These are phyloP conservation scores for Chiua virens DNA, from an alignment of 768 basidiomycete species.

Conservation along the genomic window DNA sequence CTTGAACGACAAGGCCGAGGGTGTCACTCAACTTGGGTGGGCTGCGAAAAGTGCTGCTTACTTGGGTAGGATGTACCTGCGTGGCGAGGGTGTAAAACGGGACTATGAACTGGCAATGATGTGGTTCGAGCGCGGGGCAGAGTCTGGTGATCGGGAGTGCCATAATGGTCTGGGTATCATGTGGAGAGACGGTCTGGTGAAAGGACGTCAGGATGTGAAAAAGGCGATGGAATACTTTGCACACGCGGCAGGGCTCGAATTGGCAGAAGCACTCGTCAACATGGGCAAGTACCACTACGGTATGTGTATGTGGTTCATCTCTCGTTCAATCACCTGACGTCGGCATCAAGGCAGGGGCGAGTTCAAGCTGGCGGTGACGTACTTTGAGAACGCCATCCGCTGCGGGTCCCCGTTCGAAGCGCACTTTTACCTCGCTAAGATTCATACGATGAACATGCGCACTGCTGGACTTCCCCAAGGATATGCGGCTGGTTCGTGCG, in stretches of 20 bases:
- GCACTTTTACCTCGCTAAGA: conserved; percentile 88
- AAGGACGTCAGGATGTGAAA: conserved; percentile 63
- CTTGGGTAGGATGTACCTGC: conserved; percentile 89
- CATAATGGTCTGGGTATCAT: conserved; percentile 92
- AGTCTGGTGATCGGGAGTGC: conserved; percentile 82
- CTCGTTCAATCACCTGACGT: conserved; percentile 3
- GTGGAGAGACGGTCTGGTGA: conserved; percentile 82
- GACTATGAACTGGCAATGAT: conserved; percentile 78
- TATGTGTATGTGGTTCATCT: conserved; percentile 28
- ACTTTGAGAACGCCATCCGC: conserved; percentile 83
- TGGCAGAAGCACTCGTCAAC: conserved; percentile 91
- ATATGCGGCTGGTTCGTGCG: conserved; percentile 71
- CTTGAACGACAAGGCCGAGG: conserved; percentile 48
- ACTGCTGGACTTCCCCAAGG: conserved; percentile 43
- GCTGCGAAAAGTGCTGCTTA: conserved; percentile 85
- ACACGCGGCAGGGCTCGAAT: conserved; percentile 80
- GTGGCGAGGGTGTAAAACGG: conserved; percentile 87
- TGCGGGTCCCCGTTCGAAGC: conserved; percentile 93
- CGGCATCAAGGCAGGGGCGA: conserved; percentile 63
- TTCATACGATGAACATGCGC: conserved; percentile 62
- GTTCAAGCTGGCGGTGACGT: conserved; percentile 57
- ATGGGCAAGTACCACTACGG: conserved; percentile 78
- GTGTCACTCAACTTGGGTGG: conserved; percentile 49
- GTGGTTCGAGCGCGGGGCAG: conserved; percentile 91
- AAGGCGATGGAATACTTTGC: conserved; percentile 69